Conservation (phyloP, 768 basidiomycete genomes). For the Rhodocollybia butyracea region DNA sequence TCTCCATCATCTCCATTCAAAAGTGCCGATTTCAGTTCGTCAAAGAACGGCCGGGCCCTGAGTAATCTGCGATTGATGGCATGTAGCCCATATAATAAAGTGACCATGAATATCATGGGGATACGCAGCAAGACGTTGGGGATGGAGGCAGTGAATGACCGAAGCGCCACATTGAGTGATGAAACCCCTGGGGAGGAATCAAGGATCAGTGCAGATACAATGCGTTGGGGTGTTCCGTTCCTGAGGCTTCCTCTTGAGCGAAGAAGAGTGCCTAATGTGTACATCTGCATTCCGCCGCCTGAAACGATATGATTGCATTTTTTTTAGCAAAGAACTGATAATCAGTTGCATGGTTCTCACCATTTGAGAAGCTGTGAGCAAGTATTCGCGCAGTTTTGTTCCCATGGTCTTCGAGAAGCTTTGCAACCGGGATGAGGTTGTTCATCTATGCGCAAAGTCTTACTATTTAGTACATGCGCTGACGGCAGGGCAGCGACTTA, state of each 20-base stretch:
- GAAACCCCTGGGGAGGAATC: conserved; percentile 45
- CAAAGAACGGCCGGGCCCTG: conserved; percentile 18
- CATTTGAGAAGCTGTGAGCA: conserved; percentile 48
- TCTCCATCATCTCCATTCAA: conserved; percentile 19
- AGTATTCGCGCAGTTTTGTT: conserved; percentile 31
- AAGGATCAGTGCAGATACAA: conserved; percentile 30
- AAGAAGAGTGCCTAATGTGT: conserved; percentile 31
- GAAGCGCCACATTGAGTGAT: conserved; percentile 20
- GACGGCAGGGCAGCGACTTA: no score
- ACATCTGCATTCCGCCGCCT: conserved; percentile 41
- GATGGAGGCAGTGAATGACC: conserved; percentile 30
- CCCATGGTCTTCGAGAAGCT: no score
- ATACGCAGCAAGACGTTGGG: conserved; percentile 22
- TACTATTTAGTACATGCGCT: no score
- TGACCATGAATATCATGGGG: conserved; percentile 21
- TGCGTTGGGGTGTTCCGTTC: conserved; percentile 17
- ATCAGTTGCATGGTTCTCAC: no score
- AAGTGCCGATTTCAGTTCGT: conserved; percentile 24
- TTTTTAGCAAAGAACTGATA: neutral
- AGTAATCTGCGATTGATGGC: conserved; percentile 21
- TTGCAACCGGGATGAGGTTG: no score
- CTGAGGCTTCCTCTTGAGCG: conserved; percentile 10
- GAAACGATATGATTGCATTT: neutral
- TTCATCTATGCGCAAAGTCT: no score
- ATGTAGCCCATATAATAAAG: conserved; percentile 22